Evolutionary conservation across 129 eudicot genomes (phyloP), one percentile per base, ranked within the genome.

Genomic region (Flaveria ramosissima): DNA sequence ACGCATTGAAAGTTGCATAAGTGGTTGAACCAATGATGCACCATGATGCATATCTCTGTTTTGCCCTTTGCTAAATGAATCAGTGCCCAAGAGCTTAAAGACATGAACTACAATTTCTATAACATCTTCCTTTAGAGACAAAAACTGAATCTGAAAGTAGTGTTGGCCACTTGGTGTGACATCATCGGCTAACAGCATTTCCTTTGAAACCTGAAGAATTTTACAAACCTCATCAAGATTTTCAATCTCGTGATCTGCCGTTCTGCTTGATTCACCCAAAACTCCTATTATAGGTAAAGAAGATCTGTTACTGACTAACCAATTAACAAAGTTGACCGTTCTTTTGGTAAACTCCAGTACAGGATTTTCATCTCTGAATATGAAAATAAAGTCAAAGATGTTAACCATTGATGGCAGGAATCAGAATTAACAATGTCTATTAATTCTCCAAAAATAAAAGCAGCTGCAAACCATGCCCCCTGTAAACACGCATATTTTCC

Each of bases 391-490:
- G 85, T 75, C 89, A 95, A 85, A 60, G 84, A 83, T 20, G 87
- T 86, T 36, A 94, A 78, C 99, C 97, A 94, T 51, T 83, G 79
- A 14, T 50, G 56, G 59, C 83, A 86, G 68, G 84, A 66, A 78
- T 78, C 83, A 55, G 96, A 89, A 24, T 68, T 70, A 82, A 74
- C 95, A 74, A 46, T 72, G 3, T 68, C 59, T 46, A 32, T 56
- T 30, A 95, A 77, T 47, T 88, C 83, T 16, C 83, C 85, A 32
- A 95, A 95, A 55, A 92, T 82, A 80, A 80, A 82, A 68, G 90
- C 86, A 81, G 96, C 89, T 42, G 83, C 67, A 52, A 80, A 89
- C 97, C 99, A 95, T 51, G 88, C 90, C 72, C 97, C 99, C 14
- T 82, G 81, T 77, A 81, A 81, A 24, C 85, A 83, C n/a, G 99